Evolutionary conservation across 371 early-diverging fungal genomes (phyloP), one percentile per base, ranked within the genome.

Genomic region (Mucor velutinosus): DNA sequence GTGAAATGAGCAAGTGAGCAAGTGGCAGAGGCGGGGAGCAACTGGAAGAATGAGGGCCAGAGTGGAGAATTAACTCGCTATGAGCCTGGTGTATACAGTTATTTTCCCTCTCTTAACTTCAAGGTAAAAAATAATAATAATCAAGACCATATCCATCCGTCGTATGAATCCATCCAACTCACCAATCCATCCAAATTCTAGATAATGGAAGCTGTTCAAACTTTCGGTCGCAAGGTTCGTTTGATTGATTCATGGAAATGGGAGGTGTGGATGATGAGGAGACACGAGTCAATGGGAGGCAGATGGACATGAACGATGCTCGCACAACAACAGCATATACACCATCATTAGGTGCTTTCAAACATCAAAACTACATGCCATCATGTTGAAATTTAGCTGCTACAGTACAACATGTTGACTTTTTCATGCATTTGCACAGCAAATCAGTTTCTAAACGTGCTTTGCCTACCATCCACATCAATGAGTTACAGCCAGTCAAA

Each of bases 151-250:
- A 70, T 57, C 57, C 27, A 65, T 70, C 57, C 33, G 53, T 51
- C 10, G 11, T 49, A 53, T 23, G 43, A 41, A 56, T 4, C 30
- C 43, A 30, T 61, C 45, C 21, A 33, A 56, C 32, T 56, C 25
- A 37, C 17, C 53, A 25, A 30, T 65, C 27, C 15, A 41, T 66
- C 14, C 11, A 29, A 43, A 21, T 32, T 21, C 23, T 58, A 65
- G 65, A 76, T 66, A 70, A 83, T 83, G 84, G 84, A 83, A 77
- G 81, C 84, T 62, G 84, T 83, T 55, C 84, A 83, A 74, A 83
- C 84, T 75, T 83, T 78, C 76, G 84, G 84, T 79, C 81, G 84
- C 79, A 83, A 83, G 84, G 84, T 83, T 62, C 49, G 75, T 79
- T 65, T 56, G 57, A 41, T 19, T 56, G 17, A 19, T 12, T 23